Evolutionary conservation across 768 basidiomycete species (phyloP).

Genomic region (Termitomyces sp.): DNA sequence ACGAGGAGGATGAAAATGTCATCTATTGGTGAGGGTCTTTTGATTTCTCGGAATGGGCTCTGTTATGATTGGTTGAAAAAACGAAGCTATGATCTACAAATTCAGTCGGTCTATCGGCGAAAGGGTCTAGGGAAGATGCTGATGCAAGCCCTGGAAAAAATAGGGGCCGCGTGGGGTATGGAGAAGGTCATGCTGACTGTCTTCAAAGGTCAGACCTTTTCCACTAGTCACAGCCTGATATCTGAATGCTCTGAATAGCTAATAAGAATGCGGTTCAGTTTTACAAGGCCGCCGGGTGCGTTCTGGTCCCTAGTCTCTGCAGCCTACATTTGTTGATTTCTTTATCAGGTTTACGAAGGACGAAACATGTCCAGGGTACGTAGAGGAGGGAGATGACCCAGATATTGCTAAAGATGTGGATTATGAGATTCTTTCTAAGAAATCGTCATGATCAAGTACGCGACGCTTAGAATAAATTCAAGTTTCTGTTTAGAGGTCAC

Average conservation of each 20-base stretch:
- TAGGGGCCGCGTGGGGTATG: slow-evolving; percentile 53
- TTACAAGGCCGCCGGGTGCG: slow-evolving; percentile 52
- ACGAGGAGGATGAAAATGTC: slow-evolving; percentile 51
- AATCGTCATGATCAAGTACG: not conserved
- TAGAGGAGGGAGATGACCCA: slow-evolving; percentile 20
- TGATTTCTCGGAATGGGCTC: not conserved
- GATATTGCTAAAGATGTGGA: slow-evolving; percentile 29
- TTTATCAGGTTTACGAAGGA: slow-evolving; percentile 47
- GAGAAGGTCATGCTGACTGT: slow-evolving; percentile 71
- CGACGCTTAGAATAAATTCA: not conserved
- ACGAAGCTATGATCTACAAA: slow-evolving; percentile 73
- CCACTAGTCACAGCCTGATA: not conserved
- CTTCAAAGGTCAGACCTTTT: slow-evolving; percentile 49
- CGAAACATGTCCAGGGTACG: slow-evolving; percentile 42
- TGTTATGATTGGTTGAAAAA: not conserved
- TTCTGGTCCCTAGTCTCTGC: not conserved
- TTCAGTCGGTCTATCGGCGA: slow-evolving; percentile 36
- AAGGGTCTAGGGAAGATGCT: slow-evolving; percentile 56
- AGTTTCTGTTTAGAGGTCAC: not conserved
- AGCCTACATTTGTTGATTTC: not conserved
- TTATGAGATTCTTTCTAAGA: slow-evolving; percentile 41
- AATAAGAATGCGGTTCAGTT: slow-evolving; percentile 43
- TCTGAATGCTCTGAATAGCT: slow-evolving; percentile 23
- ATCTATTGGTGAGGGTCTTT: slow-evolving; percentile 58
- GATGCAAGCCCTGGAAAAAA: slow-evolving; percentile 39